phyloP scores from a whole-genome alignment of 176 grass and related monocot species.

The Eleusine indica region DNA sequence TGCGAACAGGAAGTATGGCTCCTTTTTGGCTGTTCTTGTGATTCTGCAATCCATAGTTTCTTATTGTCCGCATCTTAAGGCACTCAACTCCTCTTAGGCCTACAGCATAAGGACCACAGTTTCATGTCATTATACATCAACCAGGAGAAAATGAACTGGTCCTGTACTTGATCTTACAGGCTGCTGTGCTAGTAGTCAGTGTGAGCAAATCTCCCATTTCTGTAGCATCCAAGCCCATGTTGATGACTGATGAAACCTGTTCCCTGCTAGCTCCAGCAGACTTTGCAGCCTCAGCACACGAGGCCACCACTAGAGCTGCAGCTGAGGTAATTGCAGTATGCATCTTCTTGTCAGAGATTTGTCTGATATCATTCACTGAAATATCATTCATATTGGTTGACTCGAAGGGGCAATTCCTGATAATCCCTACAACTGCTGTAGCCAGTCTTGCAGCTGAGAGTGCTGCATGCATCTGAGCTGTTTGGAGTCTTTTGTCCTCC shows the following conservation, averaged over 20 bases:
- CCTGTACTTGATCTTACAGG: slow-evolving; percentile 51
- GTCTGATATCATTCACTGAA: slow-evolving; percentile 8
- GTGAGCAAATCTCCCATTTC: slow-evolving; percentile 48
- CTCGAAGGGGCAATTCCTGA: slow-evolving; percentile 41
- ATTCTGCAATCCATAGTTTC: slow-evolving; percentile 33
- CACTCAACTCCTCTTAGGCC: slow-evolving; percentile 60
- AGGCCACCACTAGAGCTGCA: slow-evolving; percentile 50
- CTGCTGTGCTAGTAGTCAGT: slow-evolving; percentile 55
- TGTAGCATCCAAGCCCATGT: slow-evolving; percentile 40
- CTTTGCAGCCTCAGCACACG: slow-evolving; percentile 60
- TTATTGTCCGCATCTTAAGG: slow-evolving; percentile 50
- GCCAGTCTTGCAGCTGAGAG: slow-evolving; percentile 63
- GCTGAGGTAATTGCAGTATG: slow-evolving; percentile 51
- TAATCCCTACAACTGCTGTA: slow-evolving; percentile 44
- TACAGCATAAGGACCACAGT: slow-evolving; percentile 6
- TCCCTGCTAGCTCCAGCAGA: slow-evolving; percentile 46
- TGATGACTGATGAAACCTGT: slow-evolving; percentile 53
- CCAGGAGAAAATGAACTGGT: not conserved
- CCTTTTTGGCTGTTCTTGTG: slow-evolving; percentile 42
- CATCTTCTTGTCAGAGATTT: slow-evolving; percentile 36
- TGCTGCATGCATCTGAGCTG: slow-evolving; percentile 56
- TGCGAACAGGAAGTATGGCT: slow-evolving; percentile 37
- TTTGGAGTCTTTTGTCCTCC: slow-evolving; percentile 45
- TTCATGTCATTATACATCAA: slow-evolving; percentile 22
- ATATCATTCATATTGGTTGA: slow-evolving; percentile 28